Evolutionary conservation across 176 grass and related monocot genomes (phyloP).

Genomic region (Pontederia crassipes): DNA sequence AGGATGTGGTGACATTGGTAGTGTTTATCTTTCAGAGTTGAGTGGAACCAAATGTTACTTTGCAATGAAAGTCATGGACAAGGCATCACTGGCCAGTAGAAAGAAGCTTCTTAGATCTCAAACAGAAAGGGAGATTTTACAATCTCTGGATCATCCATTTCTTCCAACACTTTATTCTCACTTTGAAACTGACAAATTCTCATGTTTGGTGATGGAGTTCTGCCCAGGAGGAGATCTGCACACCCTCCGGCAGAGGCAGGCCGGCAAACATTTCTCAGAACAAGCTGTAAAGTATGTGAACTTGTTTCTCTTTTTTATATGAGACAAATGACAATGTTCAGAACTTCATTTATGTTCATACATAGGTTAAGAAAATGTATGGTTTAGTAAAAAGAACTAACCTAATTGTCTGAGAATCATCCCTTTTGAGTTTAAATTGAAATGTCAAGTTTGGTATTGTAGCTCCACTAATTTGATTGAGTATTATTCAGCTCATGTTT

Average conservation of each 20-base stretch:
- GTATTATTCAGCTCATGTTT: too few relatives aligned
- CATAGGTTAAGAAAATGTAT: too few relatives aligned
- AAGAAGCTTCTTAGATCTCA: conserved; percentile 15
- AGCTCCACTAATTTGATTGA: too few relatives aligned
- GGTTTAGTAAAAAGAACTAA: too few relatives aligned
- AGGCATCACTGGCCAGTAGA: conserved; percentile 5
- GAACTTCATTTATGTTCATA: background rate
- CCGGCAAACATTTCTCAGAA: conserved; percentile 17
- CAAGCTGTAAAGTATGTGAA: conserved; percentile 11
- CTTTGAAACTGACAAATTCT: conserved; percentile 14
- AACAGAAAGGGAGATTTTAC: conserved; percentile 15
- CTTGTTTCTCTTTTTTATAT: background rate
- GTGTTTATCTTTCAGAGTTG: conserved; percentile 16
- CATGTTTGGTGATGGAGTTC: conserved; percentile 20
- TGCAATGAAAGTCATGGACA: conserved; percentile 18
- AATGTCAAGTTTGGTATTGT: too few relatives aligned
- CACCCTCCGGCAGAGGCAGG: conserved; percentile 6
- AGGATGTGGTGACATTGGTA: conserved; percentile 13
- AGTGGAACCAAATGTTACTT: conserved; percentile 15
- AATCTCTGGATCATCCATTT: conserved; percentile 18
- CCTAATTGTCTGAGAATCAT: too few relatives aligned
- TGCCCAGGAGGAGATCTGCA: conserved; percentile 15
- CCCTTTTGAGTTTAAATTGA: too few relatives aligned
- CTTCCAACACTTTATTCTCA: conserved; percentile 19
- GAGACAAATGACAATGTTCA: background rate